Conservation (phyloP, 23 red algal species). For the Pyropia haitanensis region DNA sequence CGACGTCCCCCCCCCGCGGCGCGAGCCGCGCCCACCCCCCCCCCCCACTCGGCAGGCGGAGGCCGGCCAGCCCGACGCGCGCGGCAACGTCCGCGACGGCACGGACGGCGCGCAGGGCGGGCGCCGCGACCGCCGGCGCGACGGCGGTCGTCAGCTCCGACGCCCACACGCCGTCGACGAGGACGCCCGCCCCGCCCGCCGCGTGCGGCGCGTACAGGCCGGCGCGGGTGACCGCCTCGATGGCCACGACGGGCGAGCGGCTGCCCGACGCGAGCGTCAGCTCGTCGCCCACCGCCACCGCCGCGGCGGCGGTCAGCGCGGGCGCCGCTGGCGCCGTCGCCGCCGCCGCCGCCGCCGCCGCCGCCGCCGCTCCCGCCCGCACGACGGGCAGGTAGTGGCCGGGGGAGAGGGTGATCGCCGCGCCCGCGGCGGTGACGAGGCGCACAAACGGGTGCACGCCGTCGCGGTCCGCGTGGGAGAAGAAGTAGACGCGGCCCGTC, state of each 20-base stretch:
- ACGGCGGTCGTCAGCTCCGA: constrained; percentile 30
- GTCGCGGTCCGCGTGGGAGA: constrained; percentile 15
- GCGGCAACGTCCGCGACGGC: not conserved
- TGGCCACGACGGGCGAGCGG: constrained; percentile 7
- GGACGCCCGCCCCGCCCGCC: constrained; percentile 36
- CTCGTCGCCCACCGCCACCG: constrained; percentile 26
- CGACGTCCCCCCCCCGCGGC: too few relatives aligned
- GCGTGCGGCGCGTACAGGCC: constrained; percentile 71
- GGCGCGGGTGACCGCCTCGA: not conserved
- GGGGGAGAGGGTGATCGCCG: constrained; percentile 20
- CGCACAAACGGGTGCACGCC: not conserved
- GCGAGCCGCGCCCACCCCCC: too few relatives aligned
- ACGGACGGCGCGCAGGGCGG: constrained; percentile 17
- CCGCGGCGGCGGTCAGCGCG: constrained; percentile 3
- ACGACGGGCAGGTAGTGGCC: constrained; percentile 30
- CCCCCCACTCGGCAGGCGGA: too few relatives aligned
- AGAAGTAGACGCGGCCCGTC: constrained; percentile 43
- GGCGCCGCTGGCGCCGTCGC: too few relatives aligned
- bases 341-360: too few relatives aligned
- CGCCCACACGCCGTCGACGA: constrained; percentile 39
- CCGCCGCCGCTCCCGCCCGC: not conserved
- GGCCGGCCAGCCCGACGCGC: too few relatives aligned
- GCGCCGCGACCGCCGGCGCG: constrained; percentile 8
- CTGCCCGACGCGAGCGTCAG: constrained; percentile 11
- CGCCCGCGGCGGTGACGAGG: constrained; percentile 3